Percentiles rank a stretch among this genome's conserved stretches.
These are phyloP conservation scores for Lentinula aciculospora DNA, from an alignment of 768 basidiomycete genomes.

Conservation along the genomic window DNA sequence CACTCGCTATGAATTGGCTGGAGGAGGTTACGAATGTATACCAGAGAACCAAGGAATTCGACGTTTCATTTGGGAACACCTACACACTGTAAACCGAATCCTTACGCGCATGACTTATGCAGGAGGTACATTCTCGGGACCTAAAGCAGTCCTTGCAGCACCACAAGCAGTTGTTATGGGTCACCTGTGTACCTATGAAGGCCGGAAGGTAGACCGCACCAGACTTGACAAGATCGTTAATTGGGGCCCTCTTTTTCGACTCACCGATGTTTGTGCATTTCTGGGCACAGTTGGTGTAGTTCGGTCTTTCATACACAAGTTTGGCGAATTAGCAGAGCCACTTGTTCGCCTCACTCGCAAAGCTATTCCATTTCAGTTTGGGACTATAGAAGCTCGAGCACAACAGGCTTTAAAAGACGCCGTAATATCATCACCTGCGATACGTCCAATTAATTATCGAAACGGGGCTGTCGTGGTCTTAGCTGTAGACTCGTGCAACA, in stretches of 20 bases:
- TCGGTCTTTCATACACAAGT: no score
- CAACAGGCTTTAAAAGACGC: no score
- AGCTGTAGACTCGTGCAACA: no score
- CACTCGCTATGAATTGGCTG: conserved; percentile 19
- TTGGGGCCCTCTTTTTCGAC: neutral
- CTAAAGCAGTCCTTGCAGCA: conserved; percentile 17
- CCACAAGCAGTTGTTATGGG: conserved; percentile 1
- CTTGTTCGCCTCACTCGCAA: no score
- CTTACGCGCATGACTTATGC: conserved; percentile 21
- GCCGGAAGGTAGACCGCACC: conserved; percentile 6
- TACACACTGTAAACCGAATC: conserved; percentile 4
- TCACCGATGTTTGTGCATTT: conserved; percentile 10
- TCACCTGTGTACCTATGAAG: conserved; percentile 8
- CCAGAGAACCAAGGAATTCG: conserved; percentile 10
- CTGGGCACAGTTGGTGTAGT: no score
- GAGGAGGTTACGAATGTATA: conserved; percentile 12
- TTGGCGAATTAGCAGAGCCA: no score
- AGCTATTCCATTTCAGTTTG: no score
- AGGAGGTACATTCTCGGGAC: conserved; percentile 29
- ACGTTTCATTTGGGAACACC: conserved; percentile 15
- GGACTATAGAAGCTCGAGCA: no score
- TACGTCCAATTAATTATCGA: no score
- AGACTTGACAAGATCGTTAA: conserved; percentile 4
- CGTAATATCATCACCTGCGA: no score
- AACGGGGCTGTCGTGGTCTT: no score